Evolutionary conservation across 2,329 filamentous ascomycete species (phyloP).

Genomic region (Cercospora beticola): DNA sequence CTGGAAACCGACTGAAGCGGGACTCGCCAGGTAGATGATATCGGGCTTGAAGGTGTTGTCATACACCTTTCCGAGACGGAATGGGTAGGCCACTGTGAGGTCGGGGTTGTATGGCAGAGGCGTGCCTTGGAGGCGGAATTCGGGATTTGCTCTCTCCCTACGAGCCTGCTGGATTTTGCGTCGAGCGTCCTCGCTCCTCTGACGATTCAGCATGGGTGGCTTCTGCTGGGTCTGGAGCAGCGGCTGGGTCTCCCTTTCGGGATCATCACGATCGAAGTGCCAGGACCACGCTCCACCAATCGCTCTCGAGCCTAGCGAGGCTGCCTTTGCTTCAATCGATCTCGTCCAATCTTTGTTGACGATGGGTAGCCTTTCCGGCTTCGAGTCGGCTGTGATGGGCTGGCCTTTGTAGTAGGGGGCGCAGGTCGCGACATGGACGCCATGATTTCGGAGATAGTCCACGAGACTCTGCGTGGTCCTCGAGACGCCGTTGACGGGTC

Average conservation of each 20-base stretch:
- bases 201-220: constrained; percentile 33
- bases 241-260: constrained; percentile 22
- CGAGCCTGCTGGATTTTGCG: constrained; percentile 34
- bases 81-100: constrained; percentile 67
- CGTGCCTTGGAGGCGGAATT: constrained; percentile 63
- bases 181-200: constrained; percentile 30
- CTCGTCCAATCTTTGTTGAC: constrained; percentile 39
- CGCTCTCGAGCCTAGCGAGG: constrained; percentile 35
- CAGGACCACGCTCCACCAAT: constrained; percentile 38
- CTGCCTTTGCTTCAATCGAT: constrained; percentile 35
- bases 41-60: constrained; percentile 64
- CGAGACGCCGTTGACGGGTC: constrained; percentile 71
- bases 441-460: constrained; percentile 64
- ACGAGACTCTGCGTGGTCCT: constrained; percentile 69
- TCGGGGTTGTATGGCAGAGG: constrained; percentile 71
- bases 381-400: constrained; percentile 43
- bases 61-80: constrained; percentile 63
- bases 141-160: constrained; percentile 43
- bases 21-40: constrained; percentile 68
- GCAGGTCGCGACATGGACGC: constrained; percentile 64
- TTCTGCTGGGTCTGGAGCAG: constrained; percentile 21
- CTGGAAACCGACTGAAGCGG: constrained; percentile 69
- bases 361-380: constrained; percentile 32
- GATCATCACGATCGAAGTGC: constrained; percentile 33
- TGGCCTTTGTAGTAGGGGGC: constrained; percentile 60